These are phyloP conservation scores for Penicillium freii DNA, from an alignment of 2,329 filamentous ascomycete genomes.

Conservation along the genomic window DNA sequence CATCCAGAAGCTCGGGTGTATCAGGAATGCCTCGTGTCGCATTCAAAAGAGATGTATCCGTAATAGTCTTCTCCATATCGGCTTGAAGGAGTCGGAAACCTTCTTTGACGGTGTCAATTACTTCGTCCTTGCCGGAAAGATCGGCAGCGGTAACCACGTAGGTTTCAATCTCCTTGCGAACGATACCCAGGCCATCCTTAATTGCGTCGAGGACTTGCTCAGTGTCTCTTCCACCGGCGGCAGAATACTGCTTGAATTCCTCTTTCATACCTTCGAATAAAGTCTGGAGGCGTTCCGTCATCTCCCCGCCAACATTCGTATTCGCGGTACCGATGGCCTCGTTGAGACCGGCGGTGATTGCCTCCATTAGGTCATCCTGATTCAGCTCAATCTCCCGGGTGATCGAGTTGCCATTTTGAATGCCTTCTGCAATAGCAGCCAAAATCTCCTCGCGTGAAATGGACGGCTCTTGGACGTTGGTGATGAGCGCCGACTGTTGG, in stretches of 20 bases:
- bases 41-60: conserved; percentile 41
- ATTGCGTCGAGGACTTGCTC: conserved; percentile 86
- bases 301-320: conserved; percentile 54
- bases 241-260: conserved; percentile 74
- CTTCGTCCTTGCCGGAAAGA: conserved; percentile 70
- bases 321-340: conserved; percentile 53
- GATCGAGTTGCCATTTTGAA: conserved; percentile 48
- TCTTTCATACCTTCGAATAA: conserved; percentile 61
- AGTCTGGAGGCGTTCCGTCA: conserved; percentile 59
- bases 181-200: conserved; percentile 78
- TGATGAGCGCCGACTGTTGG: conserved; percentile 37
- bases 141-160: conserved; percentile 74
- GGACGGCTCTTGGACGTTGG: conserved; percentile 37
- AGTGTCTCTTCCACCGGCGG: conserved; percentile 74
- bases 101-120: conserved; percentile 66
- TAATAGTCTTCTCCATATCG: conserved; percentile 54
- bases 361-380: conserved; percentile 56
- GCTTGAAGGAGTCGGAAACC: conserved; percentile 63
- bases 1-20: conserved; percentile 66
- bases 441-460: conserved; percentile 57
- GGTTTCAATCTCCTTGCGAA: conserved; percentile 74
- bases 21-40: conserved; percentile 48
- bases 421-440: conserved; percentile 58
- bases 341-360: conserved; percentile 57
- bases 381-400: conserved; percentile 61